Percentiles rank a stretch among this genome's conserved stretches.
These are phyloP conservation scores for Zasmidium angulare DNA, from an alignment of 2,329 filamentous ascomycete genomes.

Conservation along the genomic window DNA sequence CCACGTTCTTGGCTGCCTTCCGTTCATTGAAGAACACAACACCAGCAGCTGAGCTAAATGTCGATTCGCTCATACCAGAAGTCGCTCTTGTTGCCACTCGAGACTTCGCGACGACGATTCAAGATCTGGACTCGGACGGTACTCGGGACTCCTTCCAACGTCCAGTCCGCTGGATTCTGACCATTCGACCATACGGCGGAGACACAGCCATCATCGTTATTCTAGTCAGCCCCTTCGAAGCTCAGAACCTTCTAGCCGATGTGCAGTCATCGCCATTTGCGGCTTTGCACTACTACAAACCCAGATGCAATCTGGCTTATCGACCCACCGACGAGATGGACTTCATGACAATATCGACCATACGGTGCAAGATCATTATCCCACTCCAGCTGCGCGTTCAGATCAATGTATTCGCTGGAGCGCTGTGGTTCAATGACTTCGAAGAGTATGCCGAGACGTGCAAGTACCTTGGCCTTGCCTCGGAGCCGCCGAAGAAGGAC, in stretches of 20 bases:
- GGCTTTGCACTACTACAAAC: constrained; percentile 53
- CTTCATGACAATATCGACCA: too few species aligned
- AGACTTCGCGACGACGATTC: constrained; percentile 15
- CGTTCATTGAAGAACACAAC: constrained; percentile 4
- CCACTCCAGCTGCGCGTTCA: constrained; percentile 41
- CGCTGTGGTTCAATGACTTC: constrained; percentile 60
- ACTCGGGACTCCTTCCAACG: constrained; percentile 52
- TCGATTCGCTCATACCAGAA: not conserved
- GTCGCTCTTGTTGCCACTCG: constrained; percentile 18
- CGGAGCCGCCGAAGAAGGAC: constrained; percentile 4
- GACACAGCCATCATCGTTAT: constrained; percentile 38
- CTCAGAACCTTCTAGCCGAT: constrained; percentile 47
- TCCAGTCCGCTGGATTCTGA: constrained; percentile 57
- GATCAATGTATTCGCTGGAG: constrained; percentile 67
- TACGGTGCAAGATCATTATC: constrained; percentile 7
- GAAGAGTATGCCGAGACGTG: constrained; percentile 57
- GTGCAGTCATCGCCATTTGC: constrained; percentile 38
- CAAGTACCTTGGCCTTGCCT: constrained; percentile 51
- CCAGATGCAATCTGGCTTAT: constrained; percentile 42
- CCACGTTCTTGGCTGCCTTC: constrained; percentile 9
- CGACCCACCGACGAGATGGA: constrained; percentile 47
- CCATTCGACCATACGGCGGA: constrained; percentile 19
- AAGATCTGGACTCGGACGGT: not conserved
- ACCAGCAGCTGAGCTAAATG: constrained; percentile 5
- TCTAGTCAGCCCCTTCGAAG: constrained; percentile 63